Percentiles rank a stretch among this genome's conserved stretches.
These are phyloP conservation scores for Margaritispora aquatica DNA, from an alignment of 495 filamentous ascomycete genomes.

Conservation along the genomic window DNA sequence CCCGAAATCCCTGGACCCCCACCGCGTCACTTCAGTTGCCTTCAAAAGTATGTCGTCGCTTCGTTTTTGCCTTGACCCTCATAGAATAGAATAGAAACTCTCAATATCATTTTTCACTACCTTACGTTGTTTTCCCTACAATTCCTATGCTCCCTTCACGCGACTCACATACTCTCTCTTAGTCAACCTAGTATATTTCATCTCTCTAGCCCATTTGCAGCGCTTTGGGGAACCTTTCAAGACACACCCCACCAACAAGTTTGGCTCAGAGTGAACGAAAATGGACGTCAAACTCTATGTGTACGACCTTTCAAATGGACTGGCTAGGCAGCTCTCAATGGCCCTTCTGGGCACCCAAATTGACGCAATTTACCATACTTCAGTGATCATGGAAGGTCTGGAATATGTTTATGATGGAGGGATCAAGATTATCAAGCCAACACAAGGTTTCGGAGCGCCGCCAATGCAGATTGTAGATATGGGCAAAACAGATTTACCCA, in stretches of 20 bases:
- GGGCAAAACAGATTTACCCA: constrained; percentile 70
- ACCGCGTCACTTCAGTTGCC: background rate
- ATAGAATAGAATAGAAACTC: constrained; percentile 15
- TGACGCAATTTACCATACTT: constrained; percentile 25
- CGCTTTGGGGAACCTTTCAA: no score
- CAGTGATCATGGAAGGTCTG: constrained; percentile 69
- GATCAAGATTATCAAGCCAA: constrained; percentile 73
- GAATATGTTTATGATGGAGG: constrained; percentile 55
- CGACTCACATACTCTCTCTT: background rate
- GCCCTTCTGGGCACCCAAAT: constrained; percentile 57
- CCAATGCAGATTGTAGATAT: constrained; percentile 73
- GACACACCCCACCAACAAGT: background rate
- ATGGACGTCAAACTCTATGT: constrained; percentile 93
- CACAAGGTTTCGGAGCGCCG: constrained; percentile 75
- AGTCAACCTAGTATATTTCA: background rate
- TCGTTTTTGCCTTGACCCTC: background rate
- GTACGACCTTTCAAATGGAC: constrained; percentile 84
- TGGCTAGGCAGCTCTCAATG: constrained; percentile 40
- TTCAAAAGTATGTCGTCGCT: background rate
- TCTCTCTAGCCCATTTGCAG: background rate
- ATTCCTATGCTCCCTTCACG: background rate
- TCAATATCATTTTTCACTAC: constrained; percentile 2
- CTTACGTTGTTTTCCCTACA: background rate
- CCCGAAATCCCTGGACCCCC: background rate
- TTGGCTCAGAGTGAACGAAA: background rate